Conservation (phyloP, 2,329 filamentous ascomycete species). For the Aspergillus arachidicola region DNA sequence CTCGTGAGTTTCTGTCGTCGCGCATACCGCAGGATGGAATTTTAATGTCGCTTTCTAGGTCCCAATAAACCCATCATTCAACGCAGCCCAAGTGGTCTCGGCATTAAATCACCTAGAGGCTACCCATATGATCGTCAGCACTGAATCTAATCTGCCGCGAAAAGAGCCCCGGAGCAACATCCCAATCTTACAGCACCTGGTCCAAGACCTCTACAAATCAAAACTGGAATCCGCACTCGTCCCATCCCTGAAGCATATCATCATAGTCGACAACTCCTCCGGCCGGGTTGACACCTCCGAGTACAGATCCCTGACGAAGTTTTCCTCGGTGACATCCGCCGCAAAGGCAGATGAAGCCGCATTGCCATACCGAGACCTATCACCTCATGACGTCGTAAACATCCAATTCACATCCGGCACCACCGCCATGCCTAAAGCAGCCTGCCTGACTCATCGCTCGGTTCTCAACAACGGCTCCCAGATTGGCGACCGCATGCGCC, state of each 20-base stretch:
- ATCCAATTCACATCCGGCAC: conserved; percentile 99
- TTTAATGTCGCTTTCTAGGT: conserved; percentile 52
- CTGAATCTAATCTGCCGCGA: conserved; percentile 79
- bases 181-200: conserved; percentile 57
- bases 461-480: conserved; percentile 90
- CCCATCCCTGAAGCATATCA: conserved; percentile 69
- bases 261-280: conserved; percentile 77
- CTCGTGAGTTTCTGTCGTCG: conserved; percentile 55
- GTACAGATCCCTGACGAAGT: conserved; percentile 50
- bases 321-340: conserved; percentile 48
- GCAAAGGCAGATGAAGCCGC: conserved; percentile 43
- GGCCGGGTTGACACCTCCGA: conserved; percentile 53
- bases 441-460: conserved; percentile 80
- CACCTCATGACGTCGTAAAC: conserved; percentile 77
- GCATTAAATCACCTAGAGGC: conserved; percentile 76
- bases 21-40: not conserved
- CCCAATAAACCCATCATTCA: conserved; percentile 92
- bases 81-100: conserved; percentile 72
- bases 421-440: conserved; percentile 86
- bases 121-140: conserved; percentile 77
- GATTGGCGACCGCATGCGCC: conserved; percentile 82
- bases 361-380: conserved; percentile 49
- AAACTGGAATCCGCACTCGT: conserved; percentile 60
- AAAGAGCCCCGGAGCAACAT: conserved; percentile 64
- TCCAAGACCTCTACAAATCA: conserved; percentile 49